Base-by-base conservation (phyloP, 2,329 filamentous ascomycete genomes). In the Pseudocercospora macadamiae region DNA sequence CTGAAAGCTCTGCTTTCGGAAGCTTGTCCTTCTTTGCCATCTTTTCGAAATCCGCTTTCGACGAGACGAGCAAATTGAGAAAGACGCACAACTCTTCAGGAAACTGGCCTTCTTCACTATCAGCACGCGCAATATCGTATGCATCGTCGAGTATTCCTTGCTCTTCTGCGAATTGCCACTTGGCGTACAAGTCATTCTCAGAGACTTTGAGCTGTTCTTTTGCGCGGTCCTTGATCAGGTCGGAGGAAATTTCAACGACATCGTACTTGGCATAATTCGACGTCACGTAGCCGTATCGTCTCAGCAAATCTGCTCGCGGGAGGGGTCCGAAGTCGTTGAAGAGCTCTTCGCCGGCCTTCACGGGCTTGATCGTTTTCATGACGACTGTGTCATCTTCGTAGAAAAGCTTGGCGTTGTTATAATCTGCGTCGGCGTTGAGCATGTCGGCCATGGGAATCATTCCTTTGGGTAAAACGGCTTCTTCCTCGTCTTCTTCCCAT, bases 371-470 rank as follows among this genome's bases (percentile, higher is more conserved):
- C 0, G 89, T 81, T 21, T 86, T 89, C 73, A 95, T 93, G 2
- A 87, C 86, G 7, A 96, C 79, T 9, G 71, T 75, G 45, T 79
- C 76, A 57, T 82, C 77, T 63, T 86, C 83, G 70, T 88, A 84
- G 68, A 84, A 86, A 0, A 88, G 79, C 44, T 83, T 82, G 18
- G 85, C 89, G 66, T 96, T 96, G 74, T 95, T 95, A 64, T 79
- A 77, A 62, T 91, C 86, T 3, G 89, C 91, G 72, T 96, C 90
- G 0, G 92, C 91, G 68, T 96, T 96, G 28, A 97, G 81, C 70
- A 96, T 87, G 71, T 96, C 93, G 1, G 92, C 92, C 79, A 97
- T 84, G 1, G 92, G 91, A 0, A 96, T 89, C 90, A 96, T 95
- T 53, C 89, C 92, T 75, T 96, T 90, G 16, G 82, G 77, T 3